Evolutionary conservation across 805 yeast species (phyloP), one percentile per base, ranked within the genome.

Genomic region (Zygosaccharomyces bailii): DNA sequence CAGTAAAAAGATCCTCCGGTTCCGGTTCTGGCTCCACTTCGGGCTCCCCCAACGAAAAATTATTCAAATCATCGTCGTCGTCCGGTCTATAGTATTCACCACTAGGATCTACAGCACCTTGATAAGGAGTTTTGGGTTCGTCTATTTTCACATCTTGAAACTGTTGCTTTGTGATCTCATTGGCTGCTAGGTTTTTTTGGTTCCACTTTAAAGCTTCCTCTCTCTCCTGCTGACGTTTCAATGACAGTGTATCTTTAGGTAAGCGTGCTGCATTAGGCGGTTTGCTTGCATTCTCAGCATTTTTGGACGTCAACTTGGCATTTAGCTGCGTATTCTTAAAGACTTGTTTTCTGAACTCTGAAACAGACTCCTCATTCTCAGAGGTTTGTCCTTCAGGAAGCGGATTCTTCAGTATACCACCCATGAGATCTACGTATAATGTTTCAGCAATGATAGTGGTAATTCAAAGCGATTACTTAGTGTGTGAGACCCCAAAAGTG

Each of bases 41-140:
- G 1, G 82, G 77, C 51, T 75, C 82, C 1, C 86, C 86, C 39
- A 81, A 65, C 7, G 74, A 63, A 52, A 82, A 79, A 34, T 68
- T 72, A 9, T 79, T 78, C 34, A 79, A 66, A 2, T 71, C 73
- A 3, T 75, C 78, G 27, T 82, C 89, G 35, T 80, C 80, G 56
- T 84, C 91, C 4, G 76, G 78, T 42, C 75, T 73, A 54, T 88
- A 87, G 59, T 85, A 84, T 56, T 89, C 95, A 24, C 86, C 87
- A 42, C 76, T 72, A 0, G 93, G 90, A 56, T 84, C 82, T 20
- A 86, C 84, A 0, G 96, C 95, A 8, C 93, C 95, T 60, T 86
- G 95, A 57, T 84, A 90, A 4, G 97, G 97, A 1, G 97, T 90
- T 70, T 90, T 90, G 17, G 97, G 97, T 63, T 90, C 97, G 59